A percentile compares a stretch with the other conserved stretches of the same genome.
These are phyloP conservation scores for Forsythia viridissima DNA, from an alignment of 257 asterid genomes.

Conservation along the genomic window DNA sequence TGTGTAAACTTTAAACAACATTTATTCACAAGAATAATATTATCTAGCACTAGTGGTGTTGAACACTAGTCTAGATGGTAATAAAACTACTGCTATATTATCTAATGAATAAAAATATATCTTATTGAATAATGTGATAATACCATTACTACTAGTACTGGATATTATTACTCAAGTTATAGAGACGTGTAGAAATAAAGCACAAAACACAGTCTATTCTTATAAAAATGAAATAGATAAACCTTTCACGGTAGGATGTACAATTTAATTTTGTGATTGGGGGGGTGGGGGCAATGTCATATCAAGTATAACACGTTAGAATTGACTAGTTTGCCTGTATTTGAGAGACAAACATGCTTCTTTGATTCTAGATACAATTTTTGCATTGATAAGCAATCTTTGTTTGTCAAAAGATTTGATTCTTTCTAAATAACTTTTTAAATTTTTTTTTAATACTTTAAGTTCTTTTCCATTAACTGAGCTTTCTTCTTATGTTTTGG, in stretches of 20 bases:
- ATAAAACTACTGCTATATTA: no score
- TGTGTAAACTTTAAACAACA: no score
- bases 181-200: no score
- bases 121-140: no score
- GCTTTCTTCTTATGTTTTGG: slow-evolving; percentile 19
- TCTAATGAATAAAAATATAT: no score
- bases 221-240: no score
- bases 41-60: no score
- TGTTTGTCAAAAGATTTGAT: slow-evolving; percentile 24
- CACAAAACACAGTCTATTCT: no score
- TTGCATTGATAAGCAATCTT: slow-evolving; percentile 23
- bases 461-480: slow-evolving; percentile 18
- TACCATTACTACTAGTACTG: no score
- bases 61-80: no score
- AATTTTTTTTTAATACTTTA: background rate
- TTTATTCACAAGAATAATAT: background rate
- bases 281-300: slow-evolving; percentile 15
- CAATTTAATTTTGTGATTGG: background rate
- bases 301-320: slow-evolving; percentile 33
- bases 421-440: background rate
- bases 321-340: slow-evolving; percentile 26
- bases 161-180: no score
- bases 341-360: slow-evolving; percentile 25
- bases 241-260: background rate
- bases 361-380: slow-evolving; percentile 6